A percentile compares a stretch with the other conserved stretches of the same genome.
These are phyloP conservation scores for Cyanidiococcus yangmingshanensis DNA, from an alignment of 23 red algal species.

Conservation along the genomic window DNA sequence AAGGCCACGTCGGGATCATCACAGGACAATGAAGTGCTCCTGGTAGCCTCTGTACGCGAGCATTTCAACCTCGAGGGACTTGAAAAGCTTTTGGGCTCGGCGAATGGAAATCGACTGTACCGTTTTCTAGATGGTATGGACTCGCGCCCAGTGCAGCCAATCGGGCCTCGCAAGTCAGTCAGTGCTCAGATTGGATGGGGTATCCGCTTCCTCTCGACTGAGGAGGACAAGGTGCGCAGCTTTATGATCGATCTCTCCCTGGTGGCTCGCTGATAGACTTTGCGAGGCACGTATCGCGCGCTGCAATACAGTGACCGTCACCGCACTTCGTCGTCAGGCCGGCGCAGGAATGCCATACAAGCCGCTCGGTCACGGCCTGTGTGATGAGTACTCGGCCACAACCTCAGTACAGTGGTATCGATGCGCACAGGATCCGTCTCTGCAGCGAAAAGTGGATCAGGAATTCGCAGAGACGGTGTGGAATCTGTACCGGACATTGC, in stretches of 20 bases:
- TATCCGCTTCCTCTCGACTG: constrained; percentile 54
- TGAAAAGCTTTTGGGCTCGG: constrained; percentile 44
- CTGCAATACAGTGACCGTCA: constrained; percentile 40
- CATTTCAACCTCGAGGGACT: constrained; percentile 26
- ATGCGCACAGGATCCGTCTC: background rate
- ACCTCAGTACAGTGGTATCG: background rate
- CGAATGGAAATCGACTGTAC: constrained; percentile 38
- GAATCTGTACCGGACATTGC: constrained; percentile 29
- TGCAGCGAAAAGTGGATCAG: background rate
- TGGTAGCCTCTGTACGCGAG: constrained; percentile 30
- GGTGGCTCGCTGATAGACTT: constrained; percentile 45
- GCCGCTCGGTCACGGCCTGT: constrained; percentile 27
- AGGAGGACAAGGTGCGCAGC: constrained; percentile 40
- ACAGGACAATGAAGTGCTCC: background rate
- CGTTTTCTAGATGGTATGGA: constrained; percentile 45
- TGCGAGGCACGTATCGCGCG: constrained; percentile 39
- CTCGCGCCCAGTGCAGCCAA: constrained; percentile 43
- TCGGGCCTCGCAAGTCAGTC: constrained; percentile 66
- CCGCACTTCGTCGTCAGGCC: constrained; percentile 41
- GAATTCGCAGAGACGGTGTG: constrained; percentile 29
- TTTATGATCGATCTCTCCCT: constrained; percentile 68
- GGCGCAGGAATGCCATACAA: constrained; percentile 57
- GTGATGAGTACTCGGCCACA: constrained; percentile 21
- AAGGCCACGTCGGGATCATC: constrained; percentile 13
- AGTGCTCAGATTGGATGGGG: constrained; percentile 88